Conservation (phyloP, 2,329 filamentous ascomycete species). For the Colletotrichum orchidophilum region DNA sequence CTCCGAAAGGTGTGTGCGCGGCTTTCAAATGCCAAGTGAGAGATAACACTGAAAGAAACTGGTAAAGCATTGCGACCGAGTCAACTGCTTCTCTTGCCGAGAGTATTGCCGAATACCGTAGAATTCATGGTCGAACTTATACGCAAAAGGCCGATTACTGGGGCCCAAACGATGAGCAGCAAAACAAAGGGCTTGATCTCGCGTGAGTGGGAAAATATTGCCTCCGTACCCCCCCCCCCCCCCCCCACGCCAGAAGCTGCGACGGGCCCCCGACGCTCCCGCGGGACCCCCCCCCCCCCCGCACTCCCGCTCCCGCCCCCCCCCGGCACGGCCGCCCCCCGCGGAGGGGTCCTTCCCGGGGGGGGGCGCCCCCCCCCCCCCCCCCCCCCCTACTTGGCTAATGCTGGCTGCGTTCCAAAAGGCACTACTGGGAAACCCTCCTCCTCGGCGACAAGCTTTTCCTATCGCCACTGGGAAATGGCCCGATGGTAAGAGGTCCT, state of each 20-base stretch:
- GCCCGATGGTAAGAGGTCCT: not conserved
- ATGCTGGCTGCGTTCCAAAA: not conserved
- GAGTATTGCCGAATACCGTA: slow-evolving; percentile 28
- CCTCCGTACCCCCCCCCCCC: too few relatives aligned
- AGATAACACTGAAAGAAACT: not conserved
- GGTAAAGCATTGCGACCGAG: not conserved
- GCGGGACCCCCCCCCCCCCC: too few relatives aligned
- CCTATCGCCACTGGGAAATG: slow-evolving; percentile 4
- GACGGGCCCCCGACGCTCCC: too few relatives aligned
- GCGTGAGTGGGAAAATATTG: not conserved
- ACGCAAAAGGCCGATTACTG: slow-evolving; percentile 31
- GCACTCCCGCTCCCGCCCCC: too few relatives aligned
- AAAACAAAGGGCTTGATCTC: slow-evolving; percentile 31
- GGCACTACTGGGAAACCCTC: slow-evolving; percentile 15
- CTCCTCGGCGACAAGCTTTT: slow-evolving; percentile 21
- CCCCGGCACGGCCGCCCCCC: too few relatives aligned
- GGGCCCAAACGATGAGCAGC: slow-evolving; percentile 25
- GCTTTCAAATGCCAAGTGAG: not conserved
- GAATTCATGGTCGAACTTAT: slow-evolving; percentile 28
- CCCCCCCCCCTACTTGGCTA: too few relatives aligned
- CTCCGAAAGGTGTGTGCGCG: not conserved
- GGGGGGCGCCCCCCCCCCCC: too few relatives aligned
- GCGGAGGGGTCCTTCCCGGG: too few relatives aligned
- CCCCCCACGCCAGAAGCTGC: too few relatives aligned
- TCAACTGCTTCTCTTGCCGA: slow-evolving; percentile 6